Evolutionary conservation across 495 filamentous ascomycete genomes (phyloP), one percentile per base, ranked within the genome.

Genomic region (Xylaria bambusicola): DNA sequence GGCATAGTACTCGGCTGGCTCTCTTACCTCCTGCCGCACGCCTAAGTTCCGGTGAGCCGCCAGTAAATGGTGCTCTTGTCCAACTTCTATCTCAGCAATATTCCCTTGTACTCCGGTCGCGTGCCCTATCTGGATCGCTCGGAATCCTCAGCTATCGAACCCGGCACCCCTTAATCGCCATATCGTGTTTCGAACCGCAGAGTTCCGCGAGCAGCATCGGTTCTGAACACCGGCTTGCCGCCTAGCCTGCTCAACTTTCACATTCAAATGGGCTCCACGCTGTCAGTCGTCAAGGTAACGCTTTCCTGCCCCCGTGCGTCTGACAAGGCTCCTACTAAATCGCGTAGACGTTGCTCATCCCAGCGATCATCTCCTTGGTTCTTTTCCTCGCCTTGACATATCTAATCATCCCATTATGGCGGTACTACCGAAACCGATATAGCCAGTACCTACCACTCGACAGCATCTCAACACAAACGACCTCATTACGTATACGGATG

Each of bases 381-480:
- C 77, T 96, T 66, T 96, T 91, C 73, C 73, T 93, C 67, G 60
- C 88, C 45, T 70, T 87, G 47, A 86, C 84, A 52, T 90, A 88
- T 71, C 67, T 89, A 52, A 64, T 93, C 70, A 66, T 93, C 38
- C 92, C 92, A 3, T 74, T 91, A 63, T 88, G 90, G 82, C 87
- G 83, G 27, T 84, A 82, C 48, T 89, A 93, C 71, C 88, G 86
- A 58, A 79, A 80, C 61, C 86, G 90, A 54, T 93, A 93, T 67
- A 77, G 76, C 72, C 83, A 88, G 50, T 90, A 89, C 62, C 82
- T 90, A 9, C 87, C 87, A 0, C 70, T 90, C 29, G 81, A 88
- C 27, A 75, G 80, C 20, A 83, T 92, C 50, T 85, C 86, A 0
- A 76, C 65, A 24, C 81, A 80, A 35, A 90, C 88, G 0, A 73